Evolutionary conservation across 805 yeast genomes (phyloP), one percentile per base, ranked within the genome.

Genomic region (Teunomyces panamensis): DNA sequence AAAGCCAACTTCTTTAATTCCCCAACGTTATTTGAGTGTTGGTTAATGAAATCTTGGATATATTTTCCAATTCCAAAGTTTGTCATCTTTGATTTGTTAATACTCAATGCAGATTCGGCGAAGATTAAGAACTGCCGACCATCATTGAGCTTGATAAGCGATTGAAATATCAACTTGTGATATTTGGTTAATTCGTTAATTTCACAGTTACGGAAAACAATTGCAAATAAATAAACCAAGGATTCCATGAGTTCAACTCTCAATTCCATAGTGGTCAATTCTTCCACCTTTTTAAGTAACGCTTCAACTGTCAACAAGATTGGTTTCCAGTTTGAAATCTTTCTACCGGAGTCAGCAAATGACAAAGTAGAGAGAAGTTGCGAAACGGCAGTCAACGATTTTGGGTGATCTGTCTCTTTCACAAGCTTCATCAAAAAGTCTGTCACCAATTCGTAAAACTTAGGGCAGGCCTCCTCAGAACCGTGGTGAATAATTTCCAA

Each of bases 321-420:
- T 3, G 55, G 49, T 2, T 48, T 45, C 92, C 92, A 86, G 51
- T 73, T 65, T 1, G 72, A 57, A 3, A 85, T 74, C 56, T 83
- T 84, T 50, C 65, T 77, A 56, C 94, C 94, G 42, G 89, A 81
- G 50, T 85, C 91, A 2, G 87, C 82, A 63, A 84, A 87, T 0
- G 75, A 60, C 43, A 85, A 59, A 0, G 84, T 63, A 0, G 75
- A 60, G 35, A 83, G 54, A 2, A 83, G 46, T 52, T 74, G 77
- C 3, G 68, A 47, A 4, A 71, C 58, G 14, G 56, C 45, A 27
- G 49, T 48, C 27, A 50, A 48, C 5, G 50, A 30, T 13, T 46
- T 33, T n/a, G 44, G 35, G 17, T 33, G 20, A 2, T 29, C 28
- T 2, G 14, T 35, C 11, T 43, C 44, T 9, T 50, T 44, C 36